Base-by-base conservation (phyloP, 805 yeast species). In the Candida krabiensis region DNA sequence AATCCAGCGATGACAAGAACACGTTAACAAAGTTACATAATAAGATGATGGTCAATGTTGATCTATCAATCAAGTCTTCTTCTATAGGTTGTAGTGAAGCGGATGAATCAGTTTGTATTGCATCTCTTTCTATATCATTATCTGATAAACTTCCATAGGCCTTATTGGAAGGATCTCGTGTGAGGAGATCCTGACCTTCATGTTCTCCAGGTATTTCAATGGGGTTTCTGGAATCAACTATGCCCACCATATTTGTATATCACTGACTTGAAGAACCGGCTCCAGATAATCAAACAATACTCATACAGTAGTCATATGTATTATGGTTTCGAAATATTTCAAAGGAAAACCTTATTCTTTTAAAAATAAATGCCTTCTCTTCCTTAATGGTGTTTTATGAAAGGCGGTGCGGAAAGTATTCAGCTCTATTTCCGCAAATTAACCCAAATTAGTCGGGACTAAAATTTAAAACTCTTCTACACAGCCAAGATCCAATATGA, bases 1-100 rank as follows among this genome's bases (percentile, higher is more conserved):
- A 64, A 47, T 75, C 80, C 39, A 75, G 56, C 0, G 79, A 75
- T 5, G 75, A 69, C 36, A 75, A 57, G 40, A 64, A 73, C 9
- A 55, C 56, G 21, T 55, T 55, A 16, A 47, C 40, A 22, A 44
- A 54, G 4, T 45, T 37, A 32, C 56, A 54, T 5, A 32, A 17
- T 2, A 33, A 18, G 9, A 42, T 37, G 27, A 41, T 33, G n/a
- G 9, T 7, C 24, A 21, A 21, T 7, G 24, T 21, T 21, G 24
- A 11, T 11, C 11, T 21, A 8, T 7, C 9, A 11, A 21, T 21
- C 24, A 7, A 7, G 11, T 21, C 24, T 11, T 21, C 24, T 21
- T 21, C 24, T 21, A 11, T 11, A 21, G 11, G 7, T 7, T 8
- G 9, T 8, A 8, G 9, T 21, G 11, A 11, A 21, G n/a, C n/a